These are phyloP conservation scores for Coriaria nepalensis DNA, from an alignment of 306 rosid genomes.

Conservation along the genomic window DNA sequence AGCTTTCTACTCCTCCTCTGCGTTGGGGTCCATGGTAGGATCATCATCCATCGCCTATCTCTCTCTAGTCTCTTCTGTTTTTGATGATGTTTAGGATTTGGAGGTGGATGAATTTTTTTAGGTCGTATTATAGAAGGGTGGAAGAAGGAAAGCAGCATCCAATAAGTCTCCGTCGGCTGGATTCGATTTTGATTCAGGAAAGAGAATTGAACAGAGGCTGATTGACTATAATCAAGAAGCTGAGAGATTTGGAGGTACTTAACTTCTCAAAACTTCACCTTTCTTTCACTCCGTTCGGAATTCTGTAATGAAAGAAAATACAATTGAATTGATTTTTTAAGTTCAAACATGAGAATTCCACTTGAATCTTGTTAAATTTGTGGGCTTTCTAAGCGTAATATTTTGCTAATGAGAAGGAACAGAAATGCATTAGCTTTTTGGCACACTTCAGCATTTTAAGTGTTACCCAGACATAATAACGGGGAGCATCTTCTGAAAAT, in stretches of 20 bases:
- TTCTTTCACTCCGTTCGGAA: too few species aligned
- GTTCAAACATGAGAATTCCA: too few species aligned
- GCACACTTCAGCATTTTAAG: too few species aligned
- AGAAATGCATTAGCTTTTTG: too few species aligned
- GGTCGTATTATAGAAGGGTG: constrained; percentile 80
- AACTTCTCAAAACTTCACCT: background rate
- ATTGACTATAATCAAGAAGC: constrained; percentile 82
- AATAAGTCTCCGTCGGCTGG: constrained; percentile 71
- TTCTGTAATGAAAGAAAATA: too few species aligned
- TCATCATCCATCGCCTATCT: background rate
- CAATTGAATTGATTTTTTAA: too few species aligned
- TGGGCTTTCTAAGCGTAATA: too few species aligned
- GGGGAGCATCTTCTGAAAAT: too few species aligned
- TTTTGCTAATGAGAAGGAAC: too few species aligned
- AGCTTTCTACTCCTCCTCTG: constrained; percentile 80
- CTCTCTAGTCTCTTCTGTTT: background rate
- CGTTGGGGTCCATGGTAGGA: constrained; percentile 78
- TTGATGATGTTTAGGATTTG: constrained; percentile 9
- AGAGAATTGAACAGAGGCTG: constrained; percentile 85
- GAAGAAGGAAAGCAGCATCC: constrained; percentile 87
- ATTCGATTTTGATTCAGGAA: constrained; percentile 70
- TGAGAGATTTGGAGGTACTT: constrained; percentile 70
- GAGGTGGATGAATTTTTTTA: constrained; percentile 13
- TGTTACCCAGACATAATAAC: too few species aligned
- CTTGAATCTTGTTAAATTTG: too few species aligned